These are phyloP conservation scores for Ceratocystis destructans DNA, from an alignment of 2,329 filamentous ascomycete genomes.

Conservation along the genomic window DNA sequence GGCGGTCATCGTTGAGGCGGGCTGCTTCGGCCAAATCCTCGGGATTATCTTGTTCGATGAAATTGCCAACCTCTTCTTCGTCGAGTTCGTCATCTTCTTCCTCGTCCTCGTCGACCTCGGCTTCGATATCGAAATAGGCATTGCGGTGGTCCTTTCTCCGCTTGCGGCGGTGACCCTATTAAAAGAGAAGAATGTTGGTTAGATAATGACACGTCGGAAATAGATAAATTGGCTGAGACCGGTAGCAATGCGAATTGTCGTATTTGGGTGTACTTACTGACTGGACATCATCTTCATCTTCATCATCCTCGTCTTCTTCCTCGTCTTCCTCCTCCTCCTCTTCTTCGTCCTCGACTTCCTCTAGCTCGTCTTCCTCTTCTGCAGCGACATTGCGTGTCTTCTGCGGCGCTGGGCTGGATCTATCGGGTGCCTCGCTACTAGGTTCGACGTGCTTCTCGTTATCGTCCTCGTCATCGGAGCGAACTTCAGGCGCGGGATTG, in stretches of 20 bases:
- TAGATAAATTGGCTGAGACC: no score
- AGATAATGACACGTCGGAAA: neutral
- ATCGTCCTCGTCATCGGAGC: slow-evolving; percentile 55
- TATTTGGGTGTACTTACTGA: slow-evolving; percentile 32
- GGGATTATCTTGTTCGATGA: slow-evolving; percentile 79
- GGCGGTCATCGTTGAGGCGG: slow-evolving; percentile 73
- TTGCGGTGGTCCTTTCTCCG: slow-evolving; percentile 63
- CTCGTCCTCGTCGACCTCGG: slow-evolving; percentile 90
- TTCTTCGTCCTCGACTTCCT: slow-evolving; percentile 22
- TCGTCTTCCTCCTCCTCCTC: slow-evolving; percentile 30
- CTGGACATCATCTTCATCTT: slow-evolving; percentile 51
- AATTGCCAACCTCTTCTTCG: slow-evolving; percentile 65
- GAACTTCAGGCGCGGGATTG: slow-evolving; percentile 63
- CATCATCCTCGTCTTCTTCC: slow-evolving; percentile 27
- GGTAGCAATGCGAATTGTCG: no score
- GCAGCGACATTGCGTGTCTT: slow-evolving; percentile 9
- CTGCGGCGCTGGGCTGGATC: slow-evolving; percentile 12
- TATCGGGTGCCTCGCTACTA: slow-evolving; percentile 21
- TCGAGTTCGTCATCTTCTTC: slow-evolving; percentile 83
- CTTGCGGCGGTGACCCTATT: slow-evolving; percentile 58
- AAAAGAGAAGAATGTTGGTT: neutral
- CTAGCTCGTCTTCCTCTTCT: slow-evolving; percentile 17
- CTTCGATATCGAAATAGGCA: slow-evolving; percentile 93
- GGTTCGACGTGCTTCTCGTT: slow-evolving; percentile 27
- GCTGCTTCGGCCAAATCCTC: slow-evolving; percentile 74